Base-by-base conservation (phyloP, 108 stramenopile genomes). In the Aureococcus anophagefferens region DNA sequence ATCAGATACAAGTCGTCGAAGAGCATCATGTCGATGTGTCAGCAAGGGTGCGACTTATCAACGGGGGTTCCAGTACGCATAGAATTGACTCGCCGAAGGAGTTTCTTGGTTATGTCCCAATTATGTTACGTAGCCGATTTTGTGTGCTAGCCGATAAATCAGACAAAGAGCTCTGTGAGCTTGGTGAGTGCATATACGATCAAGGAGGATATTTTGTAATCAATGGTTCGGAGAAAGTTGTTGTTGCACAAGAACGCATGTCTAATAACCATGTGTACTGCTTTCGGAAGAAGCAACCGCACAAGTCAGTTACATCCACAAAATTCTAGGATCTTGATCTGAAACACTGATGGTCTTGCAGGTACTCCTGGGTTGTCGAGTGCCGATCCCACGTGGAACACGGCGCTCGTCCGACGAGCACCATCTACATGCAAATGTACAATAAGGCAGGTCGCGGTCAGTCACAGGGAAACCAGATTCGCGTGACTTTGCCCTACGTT, bases 201-300 rank as follows among this genome's bases (percentile, higher is more conserved):
- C 96, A 97, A 83, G 98, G 98, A 33, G 98, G 98, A 25, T 99
- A 99, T 85, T 99, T 99, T 84, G 91, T 99, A 44, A 96, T 99
- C 76, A 99, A 99, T 76, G 98, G 98, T 17, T 89, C 89, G 34
- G 98, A 99, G 78, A 99, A 96, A 83, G 98, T 99, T 68, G 94
- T 99, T 65, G 91, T 99, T 72, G 97, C 97, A 0, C 95, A 96
- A 76, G 98, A 99, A 77, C 93, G 97, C 63, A 93, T 98, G 85
- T 86, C 86, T 72, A 97, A 96, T 78, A 99, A 99, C 86, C 93
- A 96, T 74, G 96, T 99, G 25, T 99, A 99, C 83, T 93, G 92
- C 35, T 99, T 99, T 77, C 77, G 86, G 73, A 95, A 94, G 94
- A 94, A 94, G 75, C 93, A 95, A 76, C 94, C 94, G 25, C 80